Conservation (phyloP, 1,284 basidiomycete species). For the Pholiota adiposa region DNA sequence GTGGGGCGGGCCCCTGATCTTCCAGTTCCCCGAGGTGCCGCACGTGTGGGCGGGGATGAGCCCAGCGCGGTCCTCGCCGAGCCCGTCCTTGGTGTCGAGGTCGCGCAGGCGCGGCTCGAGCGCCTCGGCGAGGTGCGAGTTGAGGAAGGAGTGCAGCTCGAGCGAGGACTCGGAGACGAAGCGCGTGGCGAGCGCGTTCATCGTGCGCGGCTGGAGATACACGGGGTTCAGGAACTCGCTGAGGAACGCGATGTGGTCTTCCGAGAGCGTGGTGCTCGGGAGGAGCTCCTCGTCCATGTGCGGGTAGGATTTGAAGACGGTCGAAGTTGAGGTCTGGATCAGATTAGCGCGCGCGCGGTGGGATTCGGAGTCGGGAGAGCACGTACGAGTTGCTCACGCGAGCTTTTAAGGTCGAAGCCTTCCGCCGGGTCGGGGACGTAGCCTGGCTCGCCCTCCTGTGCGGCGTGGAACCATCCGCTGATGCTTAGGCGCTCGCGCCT, state of each 20-base stretch:
- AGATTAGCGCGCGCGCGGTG: neutral
- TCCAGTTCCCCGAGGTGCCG: constrained; percentile 69
- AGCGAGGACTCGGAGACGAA: constrained; percentile 91
- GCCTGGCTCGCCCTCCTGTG: constrained; percentile 90
- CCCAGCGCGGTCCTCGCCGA: constrained; percentile 54
- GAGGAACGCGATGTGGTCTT: constrained; percentile 71
- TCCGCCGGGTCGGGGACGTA: constrained; percentile 59
- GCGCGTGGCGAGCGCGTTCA: constrained; percentile 80
- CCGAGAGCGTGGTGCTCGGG: constrained; percentile 57
- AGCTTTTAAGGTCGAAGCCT: constrained; percentile 61
- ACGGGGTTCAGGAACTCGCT: constrained; percentile 87
- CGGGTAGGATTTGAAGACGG: constrained; percentile 64
- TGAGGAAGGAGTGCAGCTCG: constrained; percentile 88
- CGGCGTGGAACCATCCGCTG: constrained; percentile 96
- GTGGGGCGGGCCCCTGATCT: constrained; percentile 86
- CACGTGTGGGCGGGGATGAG: constrained; percentile 69
- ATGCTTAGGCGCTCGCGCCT: constrained; percentile 83
- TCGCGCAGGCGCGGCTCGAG: constrained; percentile 71
- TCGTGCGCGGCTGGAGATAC: constrained; percentile 84
- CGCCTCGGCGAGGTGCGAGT: constrained; percentile 64
- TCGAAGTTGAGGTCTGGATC: constrained; percentile 61
- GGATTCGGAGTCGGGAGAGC: constrained; percentile 3
- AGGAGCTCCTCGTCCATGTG: constrained; percentile 47
- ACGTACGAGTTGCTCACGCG: constrained; percentile 81
- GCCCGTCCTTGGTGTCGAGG: constrained; percentile 71